Evolutionary conservation across 2,329 filamentous ascomycete species (phyloP), one percentile per base, ranked within the genome.

Genomic region (Truncatella angustata): DNA sequence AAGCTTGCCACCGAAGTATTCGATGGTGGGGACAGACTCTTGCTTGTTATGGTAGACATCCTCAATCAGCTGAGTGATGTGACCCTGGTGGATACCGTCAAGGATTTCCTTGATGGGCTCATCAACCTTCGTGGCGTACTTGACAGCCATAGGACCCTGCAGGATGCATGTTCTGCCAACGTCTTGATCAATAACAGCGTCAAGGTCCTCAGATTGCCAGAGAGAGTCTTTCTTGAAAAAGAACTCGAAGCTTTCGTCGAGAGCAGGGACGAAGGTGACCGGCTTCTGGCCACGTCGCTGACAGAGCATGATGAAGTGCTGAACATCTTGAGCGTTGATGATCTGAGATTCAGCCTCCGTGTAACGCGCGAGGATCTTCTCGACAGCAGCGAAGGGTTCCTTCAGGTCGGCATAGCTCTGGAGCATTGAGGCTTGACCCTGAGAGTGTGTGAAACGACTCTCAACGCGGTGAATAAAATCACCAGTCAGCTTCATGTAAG

Each of bases 201-300:
- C 93, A 10, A 99, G 80, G 65, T 99, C 94, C 73, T 99, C 94
- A 1, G 94, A 97, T 74, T 99, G 94, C 94, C 94, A 99, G 6
- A 99, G 82, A 1, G 94, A 99, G 71, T 99, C 94, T 78, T 99
- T 99, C 85, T 99, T 99, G 87, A 99, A 99, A 78, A 91, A 99
- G 75, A 95, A 96, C 69, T 99, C 94, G 60, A 99, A 99, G 68
- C 93, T 96, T 57, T 96, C 91, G 63, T 99, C 94, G 20, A 99
- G 80, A n/a, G 88, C 80, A 4, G 94, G 94, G 26, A 99, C 92
- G 68, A 99, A 99, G 1, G 93, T 94, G 24, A 95, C 90, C 2
- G 94, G 94, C 81, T 99, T 99, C 78, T 99, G 94, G 36, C 87
- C 88, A 44, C 88, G 90, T 34, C 91, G 87, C 74, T 94, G 87